Base-by-base conservation (phyloP, 2,329 filamentous ascomycete genomes). In the Exophiala sp. region DNA sequence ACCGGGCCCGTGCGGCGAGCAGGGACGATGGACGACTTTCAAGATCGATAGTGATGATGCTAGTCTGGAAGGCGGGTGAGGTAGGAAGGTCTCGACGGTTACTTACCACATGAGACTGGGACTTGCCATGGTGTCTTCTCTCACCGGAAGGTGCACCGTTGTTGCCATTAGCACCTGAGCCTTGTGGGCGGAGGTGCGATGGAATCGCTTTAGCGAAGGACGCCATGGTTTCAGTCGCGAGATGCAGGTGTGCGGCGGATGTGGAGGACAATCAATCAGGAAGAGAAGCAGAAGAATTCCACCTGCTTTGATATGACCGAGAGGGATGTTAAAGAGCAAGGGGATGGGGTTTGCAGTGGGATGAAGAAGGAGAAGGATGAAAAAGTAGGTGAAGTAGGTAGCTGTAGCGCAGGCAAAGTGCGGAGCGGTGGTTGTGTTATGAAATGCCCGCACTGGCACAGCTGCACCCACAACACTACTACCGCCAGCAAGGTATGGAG, bases 181-280 rank as follows among this genome's bases (percentile, higher is more conserved):
- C 78, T 19, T 18, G 18, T 41, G 69, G 66, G 49, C 66, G 91
- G 64, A 96, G 79, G 77, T 94, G 91, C 37, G 86, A 77, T 58
- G 90, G 88, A 63, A 96, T 75, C 58, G 87, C 86, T 72, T 80
- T 88, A n/a, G n/a, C n/a, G n/a, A n/a, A n/a, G 65, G 80, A 77
- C 58, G 86, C 82, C 85, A 91, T 91, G 63, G 62, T 73, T 61
- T 46, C 38, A 44, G 34, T 22, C 40, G 29, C 16, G 29, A 22
- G 27, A 13, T 16, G 10, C 21, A 29, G 38, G 34, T 32, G 16
- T 13, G 22, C 29, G 35, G 50, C 35, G 23, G 40, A 14, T 30
- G 7, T n/a, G n/a, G n/a, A 29, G 14, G 13, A 13, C 9, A 7
- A 29, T 42, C 14, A 30, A n/a, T 41, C 29, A 48, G 45, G 14